These are phyloP conservation scores for Coemansia sp. DNA, from an alignment of 192 early-diverging fungal species.

Conservation along the genomic window DNA sequence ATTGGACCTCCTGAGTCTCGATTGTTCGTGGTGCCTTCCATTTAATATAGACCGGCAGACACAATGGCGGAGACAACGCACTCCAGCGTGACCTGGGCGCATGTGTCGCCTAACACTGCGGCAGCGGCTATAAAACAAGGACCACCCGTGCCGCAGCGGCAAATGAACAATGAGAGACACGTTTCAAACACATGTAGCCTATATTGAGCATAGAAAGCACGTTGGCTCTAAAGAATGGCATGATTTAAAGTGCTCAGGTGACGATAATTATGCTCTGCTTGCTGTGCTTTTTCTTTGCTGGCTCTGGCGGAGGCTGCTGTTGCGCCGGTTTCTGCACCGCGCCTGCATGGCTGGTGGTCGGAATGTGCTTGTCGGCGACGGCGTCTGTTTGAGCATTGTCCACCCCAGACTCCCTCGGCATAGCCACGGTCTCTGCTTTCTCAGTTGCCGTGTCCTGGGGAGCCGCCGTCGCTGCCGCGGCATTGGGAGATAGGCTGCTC, in stretches of 20 bases:
- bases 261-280: slow-evolving; percentile 40
- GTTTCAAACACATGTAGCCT: background rate
- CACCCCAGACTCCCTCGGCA: background rate
- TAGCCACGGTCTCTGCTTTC: background rate
- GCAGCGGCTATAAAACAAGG: background rate
- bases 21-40: slow-evolving; percentile 2
- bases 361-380: background rate
- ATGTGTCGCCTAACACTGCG: background rate
- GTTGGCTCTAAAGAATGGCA: slow-evolving; percentile 1
- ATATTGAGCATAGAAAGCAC: background rate
- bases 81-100: background rate
- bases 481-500: background rate
- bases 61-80: slow-evolving; percentile 2
- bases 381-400: slow-evolving; percentile 11
- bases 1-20: background rate
- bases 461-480: background rate
- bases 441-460: background rate
- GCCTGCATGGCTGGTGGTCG: slow-evolving; percentile 2
- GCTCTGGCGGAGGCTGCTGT: slow-evolving; percentile 1
- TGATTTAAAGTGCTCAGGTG: slow-evolving; percentile 5
- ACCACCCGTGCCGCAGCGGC: background rate
- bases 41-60: slow-evolving; percentile 4
- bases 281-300: slow-evolving; percentile 35
- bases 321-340: background rate
- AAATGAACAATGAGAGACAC: background rate